Evolutionary conservation across 108 stramenopile genomes (phyloP).

Genomic region (Schizochytrium sp.): DNA sequence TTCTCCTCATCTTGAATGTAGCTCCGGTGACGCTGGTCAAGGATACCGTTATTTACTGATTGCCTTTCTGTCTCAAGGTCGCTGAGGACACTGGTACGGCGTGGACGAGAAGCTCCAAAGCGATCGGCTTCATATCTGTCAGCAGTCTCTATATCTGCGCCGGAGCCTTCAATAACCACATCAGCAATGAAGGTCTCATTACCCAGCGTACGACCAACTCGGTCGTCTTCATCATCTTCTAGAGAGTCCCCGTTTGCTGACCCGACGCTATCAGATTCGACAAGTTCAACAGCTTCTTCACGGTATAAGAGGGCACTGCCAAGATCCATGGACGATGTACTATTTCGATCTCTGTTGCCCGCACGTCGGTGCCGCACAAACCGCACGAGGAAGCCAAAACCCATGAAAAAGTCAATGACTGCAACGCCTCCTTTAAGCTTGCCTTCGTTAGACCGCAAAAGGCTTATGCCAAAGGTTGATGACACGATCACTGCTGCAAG

Average conservation of each 20-base stretch:
- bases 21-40: too few relatives aligned
- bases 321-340: neutral
- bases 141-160: neutral
- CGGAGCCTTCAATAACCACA: neutral
- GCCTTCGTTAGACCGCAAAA: neutral
- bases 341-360: neutral
- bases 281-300: slow-evolving; percentile 6
- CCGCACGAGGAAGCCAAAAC: slow-evolving; percentile 13
- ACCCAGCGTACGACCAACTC: neutral
- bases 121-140: too few relatives aligned
- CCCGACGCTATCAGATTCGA: neutral
- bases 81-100: too few relatives aligned
- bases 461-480: neutral
- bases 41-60: too few relatives aligned
- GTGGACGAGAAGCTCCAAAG: too few relatives aligned
- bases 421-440: slow-evolving; percentile 24
- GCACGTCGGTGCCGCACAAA: neutral
- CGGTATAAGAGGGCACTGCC: slow-evolving; percentile 13
- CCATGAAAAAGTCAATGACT: slow-evolving; percentile 9
- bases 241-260: slow-evolving; percentile 9
- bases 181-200: neutral
- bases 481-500: neutral
- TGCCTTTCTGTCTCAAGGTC: too few relatives aligned
- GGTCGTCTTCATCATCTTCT: neutral
- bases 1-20: too few relatives aligned